Evolutionary conservation across 1,139 yeast genomes (phyloP), one percentile per base, ranked within the genome.

Genomic region (Candida smagusa): DNA sequence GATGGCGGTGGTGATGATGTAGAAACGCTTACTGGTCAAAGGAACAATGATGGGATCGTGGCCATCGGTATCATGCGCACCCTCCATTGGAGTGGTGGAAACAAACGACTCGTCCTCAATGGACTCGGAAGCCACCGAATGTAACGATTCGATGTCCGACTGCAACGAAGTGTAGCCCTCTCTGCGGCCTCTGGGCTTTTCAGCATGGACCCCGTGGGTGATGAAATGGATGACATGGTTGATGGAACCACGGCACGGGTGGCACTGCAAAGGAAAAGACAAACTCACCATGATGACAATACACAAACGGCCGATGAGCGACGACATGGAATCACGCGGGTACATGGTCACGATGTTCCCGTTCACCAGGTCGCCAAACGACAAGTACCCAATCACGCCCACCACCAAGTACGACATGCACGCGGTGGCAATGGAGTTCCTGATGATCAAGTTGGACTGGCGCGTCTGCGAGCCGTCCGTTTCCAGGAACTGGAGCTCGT

Each of bases 371-470:
- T 78, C 70, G 9, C 98, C 98, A 62, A 86, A 92, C 1, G 95
- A 83, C 45, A 88, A 66, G 60, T 92, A 92, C 0, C 98, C 98
- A 9, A 82, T 58, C 7, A 88, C 55, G 0, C 97, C 96, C 26
- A 90, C 95, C 5, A 79, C 48, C 30, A 84, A 56, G 53, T 84
- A 84, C 12, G 84, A 64, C 1, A 81, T 77, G 36, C 90, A 68
- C 0, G 77, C 63, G 9, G 81, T 74, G 2, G 88, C 69, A 9
- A 84, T 72, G 3, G 89, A 74, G 38, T 71, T 69, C 22, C 73
- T 49, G 27, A 81, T 81, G 34, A 83, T 74, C 37, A 61, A 63
- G 51, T 76, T 77, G 37, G 82, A 69, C 47, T 69, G 79, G 38
- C 72, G 57, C 2, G 79, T 68, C 30, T 77, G 72, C 36, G 75